Evolutionary conservation across 148 eudicot species (phyloP), one percentile per base, ranked within the genome.

Genomic region (Nyssa sinensis): DNA sequence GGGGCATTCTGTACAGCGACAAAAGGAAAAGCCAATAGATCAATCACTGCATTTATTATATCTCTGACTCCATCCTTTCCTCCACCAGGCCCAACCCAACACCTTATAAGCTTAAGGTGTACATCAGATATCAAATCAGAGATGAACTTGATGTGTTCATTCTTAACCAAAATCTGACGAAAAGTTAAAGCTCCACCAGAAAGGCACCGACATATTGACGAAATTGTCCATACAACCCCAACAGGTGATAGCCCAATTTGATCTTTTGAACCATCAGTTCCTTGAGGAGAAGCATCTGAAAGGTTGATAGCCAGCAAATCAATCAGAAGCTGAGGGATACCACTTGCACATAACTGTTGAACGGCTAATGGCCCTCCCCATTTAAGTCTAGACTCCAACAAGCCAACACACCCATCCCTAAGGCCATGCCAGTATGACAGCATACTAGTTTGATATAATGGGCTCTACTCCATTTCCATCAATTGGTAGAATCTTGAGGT

Each of bases 351-450:
- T 63, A 85, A 78, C 75, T 96, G 98, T 77, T 93, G 96, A 69
- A 91, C 91, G 72, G 98, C 97, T 71, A 91, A 74, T 24, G 97
- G 90, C 27, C 98, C 99, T 79, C 98, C 99, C 88, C 87, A 85
- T 81, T 87, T 93, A 75, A 96, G 76, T 80, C 94, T 86, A 62
- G 81, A 86, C 35, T 93, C 97, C 77, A 93, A 82, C 79, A 96
- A 81, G 72, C 99, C 99, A 73, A 88, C 85, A 84, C 87, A 89
- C 47, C 98, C 99, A 82, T 96, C 99, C 70, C 91, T 89, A 53
- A 91, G 49, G 62, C 99, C 99, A 87, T 93, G 90, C 94, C 98
- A 89, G 70, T 85, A 82, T n/a, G 99, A 93, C 69, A 93, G 89
- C 90, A 72, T 83, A 62, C 78, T 78, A 75, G n/a, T 80, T 83